Base-by-base conservation (phyloP, 2,329 filamentous ascomycete genomes). In the Pestalotiopsis sp. region DNA sequence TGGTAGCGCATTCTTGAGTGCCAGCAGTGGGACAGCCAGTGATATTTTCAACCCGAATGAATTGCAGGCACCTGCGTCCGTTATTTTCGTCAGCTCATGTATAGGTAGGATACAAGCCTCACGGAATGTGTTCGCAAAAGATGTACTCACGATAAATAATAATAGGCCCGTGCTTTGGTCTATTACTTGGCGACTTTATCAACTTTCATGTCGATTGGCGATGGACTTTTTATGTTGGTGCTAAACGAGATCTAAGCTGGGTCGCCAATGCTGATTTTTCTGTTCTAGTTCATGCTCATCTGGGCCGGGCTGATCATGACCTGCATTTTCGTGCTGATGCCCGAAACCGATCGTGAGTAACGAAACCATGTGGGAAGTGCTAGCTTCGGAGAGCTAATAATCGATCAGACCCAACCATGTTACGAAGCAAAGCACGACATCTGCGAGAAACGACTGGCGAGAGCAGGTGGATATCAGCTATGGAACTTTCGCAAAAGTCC, bases 1-100 rank as follows among this genome's bases (percentile, higher is more conserved):
- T 0, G 92, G 92, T 2, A 89, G 86, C 70, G 87, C 89, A 2
- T 92, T 92, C 71, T 76, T 92, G 68, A 87, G 87, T 68, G 93
- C 97, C 1, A 91, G 93, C 0, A 94, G 94, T 55, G 93, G 94
- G 11, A 97, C 93, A 0, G 92, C 97, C 17, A 92, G 93, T 40
- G 94, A 97, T 75, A 80, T 95, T 70, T 96, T 95, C 75, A 81
- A 82, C 9, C 85, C 86, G 60, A 81, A 90, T 67, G 85, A 93
- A 71, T 87, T 97, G 66, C 90, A 91, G 71, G 86, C 87, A 7
- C 93, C 94, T 2, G 97, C 97, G 94, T 90, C 94, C 80, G 82
- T 97, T 17, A 97, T 92, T 75, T 89, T 90, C 5, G 81, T 89
- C 7, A 84, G 83, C 1, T 90, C 90, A 1, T 92, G 92, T 77